Conservation (phyloP, 2,329 filamentous ascomycete species). For the Diaporthe nobilis region DNA sequence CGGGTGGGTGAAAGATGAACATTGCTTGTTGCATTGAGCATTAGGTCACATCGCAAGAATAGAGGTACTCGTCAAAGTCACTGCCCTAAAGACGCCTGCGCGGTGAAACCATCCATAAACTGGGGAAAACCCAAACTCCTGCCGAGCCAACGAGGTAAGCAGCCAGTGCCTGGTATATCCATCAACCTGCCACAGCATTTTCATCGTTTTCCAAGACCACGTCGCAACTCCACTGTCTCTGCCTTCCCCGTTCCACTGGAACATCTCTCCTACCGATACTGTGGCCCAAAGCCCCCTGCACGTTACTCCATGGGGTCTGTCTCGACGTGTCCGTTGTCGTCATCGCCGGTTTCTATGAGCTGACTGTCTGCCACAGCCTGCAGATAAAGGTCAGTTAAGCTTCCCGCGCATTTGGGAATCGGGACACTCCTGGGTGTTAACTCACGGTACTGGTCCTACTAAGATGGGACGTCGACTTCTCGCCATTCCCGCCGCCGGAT, state of each 20-base stretch:
- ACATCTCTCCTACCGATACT: no score
- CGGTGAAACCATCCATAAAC: not conserved
- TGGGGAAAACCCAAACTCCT: not conserved
- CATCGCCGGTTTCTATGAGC: not conserved
- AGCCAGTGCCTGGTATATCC: conserved; percentile 19
- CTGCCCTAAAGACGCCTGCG: conserved; percentile 6
- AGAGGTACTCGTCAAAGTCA: not conserved
- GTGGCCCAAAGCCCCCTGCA: not conserved
- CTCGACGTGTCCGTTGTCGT: conserved; percentile 1
- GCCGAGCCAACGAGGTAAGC: conserved; percentile 2
- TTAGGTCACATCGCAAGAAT: not conserved
- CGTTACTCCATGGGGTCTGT: conserved; percentile 17
- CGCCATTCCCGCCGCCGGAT: conserved; percentile 29
- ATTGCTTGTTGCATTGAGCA: not conserved
- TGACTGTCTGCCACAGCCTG: conserved; percentile 29
- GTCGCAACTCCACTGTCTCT: not conserved
- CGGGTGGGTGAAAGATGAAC: not conserved
- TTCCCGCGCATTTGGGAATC: not conserved
- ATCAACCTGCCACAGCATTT: not conserved
- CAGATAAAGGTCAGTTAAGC: not conserved
- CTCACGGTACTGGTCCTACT: conserved; percentile 41
- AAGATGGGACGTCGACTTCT: conserved; percentile 32
- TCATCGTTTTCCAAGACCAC: not conserved
- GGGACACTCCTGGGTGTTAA: not conserved
- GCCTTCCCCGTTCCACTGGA: not conserved